A percentile compares a stretch with the other conserved stretches of the same genome.
Evolutionary conservation across 1,284 basidiomycete species (phyloP).

Genomic region (Malassezia sp.): DNA sequence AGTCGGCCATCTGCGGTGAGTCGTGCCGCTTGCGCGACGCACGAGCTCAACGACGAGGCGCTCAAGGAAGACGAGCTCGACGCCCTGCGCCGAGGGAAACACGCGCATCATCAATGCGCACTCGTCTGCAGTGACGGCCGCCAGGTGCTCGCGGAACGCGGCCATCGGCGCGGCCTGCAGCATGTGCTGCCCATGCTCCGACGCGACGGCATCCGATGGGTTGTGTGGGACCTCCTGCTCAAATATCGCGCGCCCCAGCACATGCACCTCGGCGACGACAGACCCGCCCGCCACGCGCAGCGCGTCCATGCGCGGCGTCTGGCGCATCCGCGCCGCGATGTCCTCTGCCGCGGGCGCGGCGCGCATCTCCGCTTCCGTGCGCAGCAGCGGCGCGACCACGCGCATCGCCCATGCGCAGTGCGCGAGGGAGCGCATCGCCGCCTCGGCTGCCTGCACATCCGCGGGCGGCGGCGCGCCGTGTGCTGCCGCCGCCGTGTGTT

Average conservation of each 20-base stretch:
- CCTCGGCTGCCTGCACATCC: neutral
- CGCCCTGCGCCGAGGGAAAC: constrained; percentile 66
- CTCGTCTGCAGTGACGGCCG: constrained; percentile 55
- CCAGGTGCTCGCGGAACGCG: constrained; percentile 48
- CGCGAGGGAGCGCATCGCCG: constrained; percentile 1
- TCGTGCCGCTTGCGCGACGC: constrained; percentile 10
- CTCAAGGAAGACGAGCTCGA: constrained; percentile 64
- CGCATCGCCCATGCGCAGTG: constrained; percentile 5
- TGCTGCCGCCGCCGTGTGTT: neutral
- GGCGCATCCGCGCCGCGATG: neutral
- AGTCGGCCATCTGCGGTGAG: constrained; percentile 73
- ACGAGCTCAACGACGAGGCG: constrained; percentile 62
- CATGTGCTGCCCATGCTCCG: constrained; percentile 49
- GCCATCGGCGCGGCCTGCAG: constrained; percentile 54
- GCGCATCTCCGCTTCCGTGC: neutral
- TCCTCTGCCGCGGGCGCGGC: neutral
- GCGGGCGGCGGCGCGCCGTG: neutral
- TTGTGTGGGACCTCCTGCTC: constrained; percentile 2
- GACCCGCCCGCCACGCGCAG: constrained; percentile 1
- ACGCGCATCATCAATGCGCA: constrained; percentile 68
- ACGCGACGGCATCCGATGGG: constrained; percentile 4
- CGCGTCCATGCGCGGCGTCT: neutral
- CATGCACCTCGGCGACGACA: constrained; percentile 4
- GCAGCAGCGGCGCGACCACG: neutral
- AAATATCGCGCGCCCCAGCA: constrained; percentile 1